Conservation (phyloP, 2,329 filamentous ascomycete genomes). For the Furcasterigmium furcatum region DNA sequence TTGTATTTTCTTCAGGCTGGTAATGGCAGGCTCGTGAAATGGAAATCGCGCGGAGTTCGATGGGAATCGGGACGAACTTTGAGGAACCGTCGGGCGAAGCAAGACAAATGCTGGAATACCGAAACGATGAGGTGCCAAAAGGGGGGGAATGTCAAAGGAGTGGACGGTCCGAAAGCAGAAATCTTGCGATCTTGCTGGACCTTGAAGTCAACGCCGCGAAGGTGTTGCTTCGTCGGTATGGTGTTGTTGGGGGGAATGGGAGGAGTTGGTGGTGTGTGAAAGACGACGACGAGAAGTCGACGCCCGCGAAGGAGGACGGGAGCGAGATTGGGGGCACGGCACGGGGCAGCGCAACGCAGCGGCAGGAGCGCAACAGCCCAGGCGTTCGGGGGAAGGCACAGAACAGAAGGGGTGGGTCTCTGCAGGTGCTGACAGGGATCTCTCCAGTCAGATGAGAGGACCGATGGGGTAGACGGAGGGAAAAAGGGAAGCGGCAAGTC, state of each 20-base stretch:
- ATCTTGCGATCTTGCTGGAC: conserved; percentile 35
- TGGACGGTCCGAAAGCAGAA: conserved; percentile 46
- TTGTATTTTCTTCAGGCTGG: too few relatives aligned
- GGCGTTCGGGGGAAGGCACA: not conserved
- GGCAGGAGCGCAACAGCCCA: not conserved
- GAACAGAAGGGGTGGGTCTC: not conserved
- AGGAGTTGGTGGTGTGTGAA: conserved; percentile 2
- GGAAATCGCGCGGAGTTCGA: conserved; percentile 12
- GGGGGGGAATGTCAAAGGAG: conserved; percentile 17
- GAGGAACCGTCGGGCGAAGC: conserved; percentile 10
- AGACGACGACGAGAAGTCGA: not conserved
- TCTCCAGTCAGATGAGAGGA: not conserved
- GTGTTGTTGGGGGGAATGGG: not conserved
- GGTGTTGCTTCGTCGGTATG: conserved; percentile 3
- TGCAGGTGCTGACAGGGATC: not conserved
- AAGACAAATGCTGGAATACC: conserved; percentile 17
- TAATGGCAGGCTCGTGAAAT: not conserved
- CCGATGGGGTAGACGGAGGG: not conserved
- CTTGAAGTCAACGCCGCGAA: conserved; percentile 3
- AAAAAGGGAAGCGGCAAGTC: not conserved
- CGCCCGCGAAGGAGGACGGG: not conserved
- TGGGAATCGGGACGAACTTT: conserved; percentile 6
- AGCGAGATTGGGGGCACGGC: not conserved
- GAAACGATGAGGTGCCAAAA: conserved; percentile 6
- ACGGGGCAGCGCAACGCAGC: not conserved